Percentiles rank a stretch among this genome's conserved stretches.
Evolutionary conservation across 1,139 yeast species (phyloP).

Genomic region (Taphrina sp.): DNA sequence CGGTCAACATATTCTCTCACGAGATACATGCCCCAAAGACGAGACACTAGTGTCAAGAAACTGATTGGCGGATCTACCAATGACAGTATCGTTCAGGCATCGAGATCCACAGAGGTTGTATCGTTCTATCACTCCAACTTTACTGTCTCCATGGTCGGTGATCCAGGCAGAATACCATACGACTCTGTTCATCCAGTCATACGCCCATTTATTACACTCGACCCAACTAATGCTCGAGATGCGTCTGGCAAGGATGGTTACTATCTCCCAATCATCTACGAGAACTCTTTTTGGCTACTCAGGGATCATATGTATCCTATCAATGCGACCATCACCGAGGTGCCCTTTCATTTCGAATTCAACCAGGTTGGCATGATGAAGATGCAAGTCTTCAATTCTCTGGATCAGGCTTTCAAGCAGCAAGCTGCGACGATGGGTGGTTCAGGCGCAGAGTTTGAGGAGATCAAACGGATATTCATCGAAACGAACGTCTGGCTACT

Average conservation of each 20-base stretch:
- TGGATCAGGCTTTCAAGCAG: constrained; percentile 43
- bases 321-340: constrained; percentile 40
- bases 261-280: constrained; percentile 43
- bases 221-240: constrained; percentile 42
- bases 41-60: constrained; percentile 43
- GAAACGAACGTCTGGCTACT: constrained; percentile 47
- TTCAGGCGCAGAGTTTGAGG: constrained; percentile 45
- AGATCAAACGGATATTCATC: constrained; percentile 45
- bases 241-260: constrained; percentile 40
- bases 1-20: constrained; percentile 39
- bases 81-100: constrained; percentile 11
- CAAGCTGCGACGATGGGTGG: constrained; percentile 40
- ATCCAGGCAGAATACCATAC: constrained; percentile 31
- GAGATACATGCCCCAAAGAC: constrained; percentile 41
- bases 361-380: constrained; percentile 43
- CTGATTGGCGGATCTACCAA: constrained; percentile 37
- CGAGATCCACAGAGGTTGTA: constrained; percentile 36
- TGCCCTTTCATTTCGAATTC: constrained; percentile 43
- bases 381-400: constrained; percentile 42
- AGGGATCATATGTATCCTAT: constrained; percentile 45
- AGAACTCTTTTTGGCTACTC: constrained; percentile 48
- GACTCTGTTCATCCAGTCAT: constrained; percentile 40
- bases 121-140: constrained; percentile 48
- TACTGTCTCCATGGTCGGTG: constrained; percentile 40
- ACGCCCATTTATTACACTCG: constrained; percentile 40